Percentiles rank a stretch among this genome's conserved stretches.
phyloP scores from a whole-genome alignment of 306 rosid genomes.

The Chamaecrista fasciculata region DNA sequence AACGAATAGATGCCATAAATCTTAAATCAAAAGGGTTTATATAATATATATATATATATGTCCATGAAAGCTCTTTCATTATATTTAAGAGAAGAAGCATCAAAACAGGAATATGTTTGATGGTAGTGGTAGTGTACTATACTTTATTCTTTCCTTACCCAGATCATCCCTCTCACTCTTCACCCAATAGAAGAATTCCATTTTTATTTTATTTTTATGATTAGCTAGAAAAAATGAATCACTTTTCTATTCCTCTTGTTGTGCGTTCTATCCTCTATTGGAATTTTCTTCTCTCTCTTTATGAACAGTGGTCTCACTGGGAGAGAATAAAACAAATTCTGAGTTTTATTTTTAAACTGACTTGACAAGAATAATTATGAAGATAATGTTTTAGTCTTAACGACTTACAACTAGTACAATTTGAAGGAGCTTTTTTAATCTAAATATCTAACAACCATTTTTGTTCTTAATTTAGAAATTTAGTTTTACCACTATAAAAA shows the following conservation, averaged over 20 bases:
- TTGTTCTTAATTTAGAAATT: no score
- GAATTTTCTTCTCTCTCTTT: constrained; percentile 22
- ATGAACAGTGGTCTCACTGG: neutral
- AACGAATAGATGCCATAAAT: no score
- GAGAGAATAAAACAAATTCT: no score
- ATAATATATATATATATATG: no score
- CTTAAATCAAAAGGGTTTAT: no score
- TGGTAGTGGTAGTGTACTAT: constrained; percentile 48
- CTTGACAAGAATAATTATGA: no score
- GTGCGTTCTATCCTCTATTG: constrained; percentile 18
- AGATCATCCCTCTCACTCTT: constrained; percentile 33
- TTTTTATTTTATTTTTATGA: constrained; percentile 19
- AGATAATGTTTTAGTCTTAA: no score
- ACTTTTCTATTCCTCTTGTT: neutral
- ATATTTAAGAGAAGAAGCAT: constrained; percentile 23
- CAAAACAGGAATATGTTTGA: constrained; percentile 42
- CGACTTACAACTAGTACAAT: no score
- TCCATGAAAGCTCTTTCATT: constrained; percentile 20
- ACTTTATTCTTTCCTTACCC: constrained; percentile 73
- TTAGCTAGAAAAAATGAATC: constrained; percentile 34
- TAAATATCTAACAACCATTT: no score
- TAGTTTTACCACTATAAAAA: no score
- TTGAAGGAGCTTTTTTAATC: no score
- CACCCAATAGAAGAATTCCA: constrained; percentile 5
- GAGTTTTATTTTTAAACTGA: no score